These are phyloP conservation scores for Colletotrichum sp. DNA, from an alignment of 2,329 filamentous ascomycete species.

Conservation along the genomic window DNA sequence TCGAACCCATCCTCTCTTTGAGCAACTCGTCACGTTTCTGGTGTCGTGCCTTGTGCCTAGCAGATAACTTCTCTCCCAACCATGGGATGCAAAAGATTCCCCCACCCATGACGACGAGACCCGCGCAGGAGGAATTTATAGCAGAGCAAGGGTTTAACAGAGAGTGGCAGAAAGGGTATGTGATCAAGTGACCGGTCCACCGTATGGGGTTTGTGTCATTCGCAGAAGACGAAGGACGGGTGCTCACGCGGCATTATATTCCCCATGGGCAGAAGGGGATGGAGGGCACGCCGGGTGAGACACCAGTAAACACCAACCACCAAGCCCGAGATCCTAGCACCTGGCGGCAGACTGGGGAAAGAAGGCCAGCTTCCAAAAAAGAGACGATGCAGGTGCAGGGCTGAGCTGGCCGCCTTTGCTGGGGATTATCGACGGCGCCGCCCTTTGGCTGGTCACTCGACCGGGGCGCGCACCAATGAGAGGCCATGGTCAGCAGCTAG, in stretches of 20 bases:
- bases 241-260: conserved; percentile 22
- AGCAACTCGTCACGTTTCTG: conserved; percentile 4
- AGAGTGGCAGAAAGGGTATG: conserved; percentile 4
- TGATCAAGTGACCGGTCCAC: conserved; percentile 15
- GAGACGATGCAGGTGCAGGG: conserved; percentile 10
- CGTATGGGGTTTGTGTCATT: neutral
- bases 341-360: neutral
- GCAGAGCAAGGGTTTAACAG: neutral
- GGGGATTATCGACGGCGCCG: conserved; percentile 7
- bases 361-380: neutral
- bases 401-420: conserved; percentile 6
- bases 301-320: neutral
- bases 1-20: conserved; percentile 30
- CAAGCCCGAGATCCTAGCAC: neutral
- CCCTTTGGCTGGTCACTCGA: conserved; percentile 16
- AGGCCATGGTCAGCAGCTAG: conserved; percentile 2
- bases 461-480: conserved; percentile 9
- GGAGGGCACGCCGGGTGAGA: conserved; percentile 5
- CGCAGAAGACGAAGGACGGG: neutral
- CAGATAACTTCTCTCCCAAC: neutral
- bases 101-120: conserved; percentile 1
- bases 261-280: neutral
- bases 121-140: neutral
- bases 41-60: neutral
- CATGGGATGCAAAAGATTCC: conserved; percentile 8